phyloP scores from a whole-genome alignment of 352 stramenopile species.

The Thraustochytrium sp. region DNA sequence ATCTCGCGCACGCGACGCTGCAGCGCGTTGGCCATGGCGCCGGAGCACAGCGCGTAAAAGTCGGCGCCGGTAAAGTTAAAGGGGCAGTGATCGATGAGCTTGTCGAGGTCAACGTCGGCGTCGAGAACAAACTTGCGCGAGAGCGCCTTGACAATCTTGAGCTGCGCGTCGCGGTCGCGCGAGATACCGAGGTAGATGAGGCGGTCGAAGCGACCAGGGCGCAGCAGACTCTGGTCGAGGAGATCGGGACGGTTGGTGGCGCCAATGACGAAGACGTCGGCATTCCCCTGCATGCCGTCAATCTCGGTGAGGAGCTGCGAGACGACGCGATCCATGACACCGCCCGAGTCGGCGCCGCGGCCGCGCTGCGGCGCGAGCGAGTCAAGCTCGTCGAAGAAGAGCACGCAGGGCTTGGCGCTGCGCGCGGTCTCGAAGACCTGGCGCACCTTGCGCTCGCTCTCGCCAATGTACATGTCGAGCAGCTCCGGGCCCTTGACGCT shows the following conservation, averaged over 20 bases:
- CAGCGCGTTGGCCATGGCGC: constrained; percentile 72
- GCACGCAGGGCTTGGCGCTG: constrained; percentile 81
- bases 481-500: constrained; percentile 95
- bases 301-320: constrained; percentile 91
- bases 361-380: constrained; percentile 82
- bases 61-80: constrained; percentile 80
- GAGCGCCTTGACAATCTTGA: constrained; percentile 82
- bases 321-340: constrained; percentile 87
- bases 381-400: constrained; percentile 98
- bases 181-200: constrained; percentile 86
- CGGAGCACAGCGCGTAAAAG: constrained; percentile 74
- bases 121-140: constrained; percentile 74
- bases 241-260: constrained; percentile 80
- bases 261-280: constrained; percentile 70
- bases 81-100: constrained; percentile 77
- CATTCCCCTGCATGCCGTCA: constrained; percentile 81
- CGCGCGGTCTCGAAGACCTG: constrained; percentile 89
- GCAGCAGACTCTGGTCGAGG: constrained; percentile 72
- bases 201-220: constrained; percentile 74
- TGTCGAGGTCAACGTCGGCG: constrained; percentile 71
- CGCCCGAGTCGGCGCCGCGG: constrained; percentile 50
- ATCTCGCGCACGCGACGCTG: constrained; percentile 33
- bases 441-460: constrained; percentile 90
- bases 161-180: constrained; percentile 63
- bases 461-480: constrained; percentile 95